Evolutionary conservation across 2,329 filamentous ascomycete species (phyloP).

Genomic region (Aureobasidium lini): DNA sequence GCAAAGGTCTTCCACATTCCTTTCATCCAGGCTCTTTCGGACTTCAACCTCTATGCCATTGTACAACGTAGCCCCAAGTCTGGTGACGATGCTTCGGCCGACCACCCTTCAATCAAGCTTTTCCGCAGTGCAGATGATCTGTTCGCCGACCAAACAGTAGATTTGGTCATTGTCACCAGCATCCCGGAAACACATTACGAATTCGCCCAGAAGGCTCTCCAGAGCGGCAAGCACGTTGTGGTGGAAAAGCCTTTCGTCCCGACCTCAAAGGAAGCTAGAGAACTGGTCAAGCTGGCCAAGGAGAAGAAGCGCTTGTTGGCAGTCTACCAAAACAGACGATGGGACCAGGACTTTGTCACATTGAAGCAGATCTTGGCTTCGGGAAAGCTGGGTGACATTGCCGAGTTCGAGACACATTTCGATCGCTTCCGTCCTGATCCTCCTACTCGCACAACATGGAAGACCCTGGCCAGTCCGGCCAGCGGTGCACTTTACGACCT

Average conservation of each 20-base stretch:
- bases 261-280: conserved; percentile 57
- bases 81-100: conserved; percentile 58
- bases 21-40: conserved; percentile 55
- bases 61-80: conserved; percentile 64
- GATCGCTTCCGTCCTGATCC: conserved; percentile 61
- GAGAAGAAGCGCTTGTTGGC: conserved; percentile 35
- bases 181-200: conserved; percentile 64
- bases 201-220: conserved; percentile 57
- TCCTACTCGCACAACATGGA: conserved; percentile 51
- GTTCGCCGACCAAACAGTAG: conserved; percentile 56
- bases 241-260: conserved; percentile 81
- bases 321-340: conserved; percentile 57
- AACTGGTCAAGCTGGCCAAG: conserved; percentile 43
- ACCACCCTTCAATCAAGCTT: conserved; percentile 58
- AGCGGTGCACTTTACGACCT: conserved; percentile 67
- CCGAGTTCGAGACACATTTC: conserved; percentile 75
- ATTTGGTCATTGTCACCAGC: conserved; percentile 65
- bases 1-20: conserved; percentile 83
- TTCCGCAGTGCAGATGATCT: conserved; percentile 57
- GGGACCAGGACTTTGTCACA: conserved; percentile 70
- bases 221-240: conserved; percentile 68
- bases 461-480: conserved; percentile 56
- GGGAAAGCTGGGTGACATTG: conserved; percentile 58
- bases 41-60: conserved; percentile 64
- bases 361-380: conserved; percentile 54